Evolutionary conservation across 352 stramenopile genomes (phyloP).

Genomic region (Globisporangium abappressorium): DNA sequence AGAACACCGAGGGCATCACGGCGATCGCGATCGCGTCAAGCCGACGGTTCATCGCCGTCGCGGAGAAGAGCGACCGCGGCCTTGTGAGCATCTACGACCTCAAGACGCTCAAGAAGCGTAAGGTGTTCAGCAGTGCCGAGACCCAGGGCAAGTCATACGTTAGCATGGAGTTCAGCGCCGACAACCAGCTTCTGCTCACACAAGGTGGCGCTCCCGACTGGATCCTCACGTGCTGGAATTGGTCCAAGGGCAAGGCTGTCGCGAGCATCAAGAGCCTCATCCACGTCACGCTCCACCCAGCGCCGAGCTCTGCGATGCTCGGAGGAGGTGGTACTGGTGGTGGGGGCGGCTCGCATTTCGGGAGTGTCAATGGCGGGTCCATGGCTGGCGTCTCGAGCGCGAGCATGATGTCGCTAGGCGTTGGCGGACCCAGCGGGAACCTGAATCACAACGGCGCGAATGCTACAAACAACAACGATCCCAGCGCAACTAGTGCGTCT

Average conservation of each 20-base stretch:
- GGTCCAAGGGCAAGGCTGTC: constrained; percentile 88
- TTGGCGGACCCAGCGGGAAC: constrained; percentile 1
- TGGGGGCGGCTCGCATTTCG: constrained; percentile 20
- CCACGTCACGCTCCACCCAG: constrained; percentile 42
- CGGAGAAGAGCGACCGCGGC: constrained; percentile 65
- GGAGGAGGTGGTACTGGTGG: constrained; percentile 11
- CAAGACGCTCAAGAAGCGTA: constrained; percentile 89
- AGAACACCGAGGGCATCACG: constrained; percentile 72
- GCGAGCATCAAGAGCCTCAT: constrained; percentile 72
- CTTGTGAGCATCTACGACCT: constrained; percentile 88
- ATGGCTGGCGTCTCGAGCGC: constrained; percentile 23
- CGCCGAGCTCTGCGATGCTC: constrained; percentile 48
- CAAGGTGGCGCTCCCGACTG: constrained; percentile 83
- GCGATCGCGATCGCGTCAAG: constrained; percentile 65
- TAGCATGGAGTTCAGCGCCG: constrained; percentile 86
- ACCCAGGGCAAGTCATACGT: constrained; percentile 63
- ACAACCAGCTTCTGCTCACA: constrained; percentile 89
- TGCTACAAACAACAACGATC: background rate
- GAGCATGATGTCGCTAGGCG: constrained; percentile 21
- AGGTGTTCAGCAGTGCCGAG: constrained; percentile 80
- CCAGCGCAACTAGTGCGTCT: background rate
- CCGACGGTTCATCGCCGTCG: constrained; percentile 72
- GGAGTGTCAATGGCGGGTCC: constrained; percentile 21
- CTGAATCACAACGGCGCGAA: constrained; percentile 2
- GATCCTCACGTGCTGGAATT: constrained; percentile 91